Percentiles rank a stretch among this genome's conserved stretches.
These are phyloP conservation scores for Alternaria conjuncta DNA, from an alignment of 2,329 filamentous ascomycete species.

Conservation along the genomic window DNA sequence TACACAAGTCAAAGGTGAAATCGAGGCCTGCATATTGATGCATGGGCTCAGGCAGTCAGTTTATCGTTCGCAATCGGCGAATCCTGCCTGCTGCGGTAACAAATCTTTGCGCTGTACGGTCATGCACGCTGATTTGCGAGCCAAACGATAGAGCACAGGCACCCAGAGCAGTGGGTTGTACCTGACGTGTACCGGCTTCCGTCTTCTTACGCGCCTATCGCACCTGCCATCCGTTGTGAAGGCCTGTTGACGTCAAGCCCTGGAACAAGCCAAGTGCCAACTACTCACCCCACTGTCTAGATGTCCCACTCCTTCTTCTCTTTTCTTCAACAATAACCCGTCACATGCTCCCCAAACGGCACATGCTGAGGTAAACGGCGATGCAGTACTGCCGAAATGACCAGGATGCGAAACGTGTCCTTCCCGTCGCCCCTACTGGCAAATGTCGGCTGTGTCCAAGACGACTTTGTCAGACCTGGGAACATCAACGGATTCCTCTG, in stretches of 20 bases:
- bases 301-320: neutral
- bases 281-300: neutral
- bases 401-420: slow-evolving; percentile 10
- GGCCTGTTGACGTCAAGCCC: slow-evolving; percentile 6
- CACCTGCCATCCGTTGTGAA: neutral
- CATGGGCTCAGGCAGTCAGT: neutral
- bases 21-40: slow-evolving; percentile 6
- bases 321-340: neutral
- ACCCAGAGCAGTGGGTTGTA: slow-evolving; percentile 4
- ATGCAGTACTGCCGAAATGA: neutral
- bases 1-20: neutral
- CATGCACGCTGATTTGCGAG: neutral
- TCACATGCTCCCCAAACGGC: neutral
- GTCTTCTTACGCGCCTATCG: slow-evolving; percentile 1
- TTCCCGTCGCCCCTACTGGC: neutral
- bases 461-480: neutral
- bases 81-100: neutral
- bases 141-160: neutral
- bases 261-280: neutral
- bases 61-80: neutral
- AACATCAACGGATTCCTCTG: neutral
- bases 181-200: slow-evolving; percentile 8
- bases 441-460: neutral
- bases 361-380: slow-evolving; percentile 1
- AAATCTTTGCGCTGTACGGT: neutral